Evolutionary conservation across 805 yeast species (phyloP).

Genomic region (Kodamaea hsintzibuensis): DNA sequence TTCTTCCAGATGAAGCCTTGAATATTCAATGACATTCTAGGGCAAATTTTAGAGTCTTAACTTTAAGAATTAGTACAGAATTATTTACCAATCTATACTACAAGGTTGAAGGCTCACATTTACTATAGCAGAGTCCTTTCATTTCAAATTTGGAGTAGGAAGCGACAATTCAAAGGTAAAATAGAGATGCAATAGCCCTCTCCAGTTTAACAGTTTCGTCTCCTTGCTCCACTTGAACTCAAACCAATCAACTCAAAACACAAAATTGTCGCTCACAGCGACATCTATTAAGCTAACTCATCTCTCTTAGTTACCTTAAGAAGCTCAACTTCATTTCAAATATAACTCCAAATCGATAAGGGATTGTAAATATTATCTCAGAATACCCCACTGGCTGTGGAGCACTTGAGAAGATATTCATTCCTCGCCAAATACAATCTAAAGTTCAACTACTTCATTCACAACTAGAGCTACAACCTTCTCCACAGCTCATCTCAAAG

Average conservation of each 20-base stretch:
- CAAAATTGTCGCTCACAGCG: background rate
- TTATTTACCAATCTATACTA: background rate
- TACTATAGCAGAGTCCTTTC: background rate
- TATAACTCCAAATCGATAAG: background rate
- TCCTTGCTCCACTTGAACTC: background rate
- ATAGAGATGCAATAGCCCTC: background rate
- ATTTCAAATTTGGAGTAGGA: background rate
- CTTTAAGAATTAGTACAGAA: background rate
- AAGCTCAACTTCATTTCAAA: background rate
- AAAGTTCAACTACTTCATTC: background rate
- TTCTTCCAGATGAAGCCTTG: no score
- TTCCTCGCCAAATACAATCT: background rate
- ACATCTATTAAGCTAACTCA: background rate
- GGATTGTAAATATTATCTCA: background rate
- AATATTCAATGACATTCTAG: no score
- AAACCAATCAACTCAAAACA: background rate
- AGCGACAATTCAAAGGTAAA: background rate
- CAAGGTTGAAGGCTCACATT: background rate
- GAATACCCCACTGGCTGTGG: background rate
- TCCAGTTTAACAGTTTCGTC: background rate
- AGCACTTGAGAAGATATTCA: background rate
- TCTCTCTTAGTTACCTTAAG: background rate
- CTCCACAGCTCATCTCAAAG: background rate
- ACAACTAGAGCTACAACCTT: background rate
- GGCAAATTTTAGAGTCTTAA: background rate